phyloP scores from a whole-genome alignment of 768 basidiomycete species.

The Clavulina sp. region DNA sequence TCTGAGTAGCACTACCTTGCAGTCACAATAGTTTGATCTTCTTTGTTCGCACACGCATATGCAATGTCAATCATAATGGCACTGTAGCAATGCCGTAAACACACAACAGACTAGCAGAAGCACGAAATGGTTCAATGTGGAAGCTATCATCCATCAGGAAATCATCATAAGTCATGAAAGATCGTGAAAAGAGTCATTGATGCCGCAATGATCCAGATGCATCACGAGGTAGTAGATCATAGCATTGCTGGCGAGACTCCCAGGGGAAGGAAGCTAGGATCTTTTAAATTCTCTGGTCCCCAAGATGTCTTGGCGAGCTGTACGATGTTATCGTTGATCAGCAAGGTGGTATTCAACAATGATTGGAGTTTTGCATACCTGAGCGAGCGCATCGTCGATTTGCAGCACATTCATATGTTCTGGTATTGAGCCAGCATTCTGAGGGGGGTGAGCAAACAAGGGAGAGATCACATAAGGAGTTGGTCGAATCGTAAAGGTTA shows the following conservation, averaged over 20 bases:
- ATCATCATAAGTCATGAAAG: neutral
- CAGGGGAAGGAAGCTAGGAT: neutral
- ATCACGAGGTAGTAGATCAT: no score
- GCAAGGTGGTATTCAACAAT: no score
- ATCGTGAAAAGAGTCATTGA: neutral
- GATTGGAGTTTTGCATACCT: no score
- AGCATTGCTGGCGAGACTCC: no score
- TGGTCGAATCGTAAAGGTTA: conserved; percentile 1
- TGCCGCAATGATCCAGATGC: no score
- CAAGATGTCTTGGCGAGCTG: neutral
- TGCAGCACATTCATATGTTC: conserved; percentile 68
- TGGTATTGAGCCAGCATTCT: conserved; percentile 34
- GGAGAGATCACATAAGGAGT: conserved; percentile 13
- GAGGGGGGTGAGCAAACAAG: conserved; percentile 22
- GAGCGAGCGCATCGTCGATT: conserved; percentile 33
- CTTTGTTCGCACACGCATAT: neutral
- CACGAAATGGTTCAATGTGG: neutral
- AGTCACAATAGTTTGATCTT: neutral
- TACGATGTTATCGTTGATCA: no score
- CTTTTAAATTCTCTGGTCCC: neutral
- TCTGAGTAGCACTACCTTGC: neutral
- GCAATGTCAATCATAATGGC: neutral
- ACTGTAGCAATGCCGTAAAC: neutral
- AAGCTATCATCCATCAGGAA: neutral
- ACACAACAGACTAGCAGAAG: neutral